These are phyloP conservation scores for Sporothrix dimorphospora DNA, from an alignment of 2,329 filamentous ascomycete species.

Conservation along the genomic window DNA sequence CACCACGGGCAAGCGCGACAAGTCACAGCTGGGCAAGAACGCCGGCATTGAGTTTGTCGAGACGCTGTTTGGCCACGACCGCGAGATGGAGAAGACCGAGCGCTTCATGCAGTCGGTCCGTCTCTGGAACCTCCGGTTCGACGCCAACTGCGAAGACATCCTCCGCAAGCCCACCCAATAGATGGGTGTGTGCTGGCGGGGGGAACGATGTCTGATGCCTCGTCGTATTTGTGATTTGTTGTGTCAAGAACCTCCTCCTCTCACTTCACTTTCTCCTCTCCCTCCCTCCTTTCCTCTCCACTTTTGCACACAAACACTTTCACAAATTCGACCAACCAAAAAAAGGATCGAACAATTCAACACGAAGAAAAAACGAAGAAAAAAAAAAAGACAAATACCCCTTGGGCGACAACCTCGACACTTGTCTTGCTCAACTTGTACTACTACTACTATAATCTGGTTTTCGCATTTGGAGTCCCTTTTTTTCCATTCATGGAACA, in stretches of 20 bases:
- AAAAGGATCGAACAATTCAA: conserved; percentile 16
- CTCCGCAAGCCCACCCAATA: conserved; percentile 64
- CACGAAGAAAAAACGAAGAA: conserved; percentile 20
- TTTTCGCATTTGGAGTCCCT: conserved; percentile 27
- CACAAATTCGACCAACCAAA: not conserved
- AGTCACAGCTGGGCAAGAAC: conserved; percentile 81
- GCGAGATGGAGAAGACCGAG: conserved; percentile 87
- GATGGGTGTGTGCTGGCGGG: conserved; percentile 29
- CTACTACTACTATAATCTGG: conserved; percentile 30
- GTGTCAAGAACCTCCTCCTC: not conserved
- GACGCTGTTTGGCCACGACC: conserved; percentile 89
- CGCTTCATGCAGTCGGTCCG: conserved; percentile 88
- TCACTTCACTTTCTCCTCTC: conserved; percentile 1
- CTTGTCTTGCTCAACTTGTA: conserved; percentile 22
- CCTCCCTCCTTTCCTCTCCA: not conserved
- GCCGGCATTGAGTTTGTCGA: conserved; percentile 95
- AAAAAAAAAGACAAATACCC: conserved; percentile 16
- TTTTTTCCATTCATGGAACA: conserved; percentile 19
- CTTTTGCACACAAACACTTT: not conserved
- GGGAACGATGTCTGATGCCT: not conserved
- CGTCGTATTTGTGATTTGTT: not conserved
- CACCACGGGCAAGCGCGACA: conserved; percentile 73
- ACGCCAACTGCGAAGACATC: conserved; percentile 93
- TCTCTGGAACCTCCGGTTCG: conserved; percentile 90
- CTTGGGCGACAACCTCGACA: conserved; percentile 16